Evolutionary conservation across 371 early-diverging fungal genomes (phyloP).

Genomic region (Mortierella sp.): DNA sequence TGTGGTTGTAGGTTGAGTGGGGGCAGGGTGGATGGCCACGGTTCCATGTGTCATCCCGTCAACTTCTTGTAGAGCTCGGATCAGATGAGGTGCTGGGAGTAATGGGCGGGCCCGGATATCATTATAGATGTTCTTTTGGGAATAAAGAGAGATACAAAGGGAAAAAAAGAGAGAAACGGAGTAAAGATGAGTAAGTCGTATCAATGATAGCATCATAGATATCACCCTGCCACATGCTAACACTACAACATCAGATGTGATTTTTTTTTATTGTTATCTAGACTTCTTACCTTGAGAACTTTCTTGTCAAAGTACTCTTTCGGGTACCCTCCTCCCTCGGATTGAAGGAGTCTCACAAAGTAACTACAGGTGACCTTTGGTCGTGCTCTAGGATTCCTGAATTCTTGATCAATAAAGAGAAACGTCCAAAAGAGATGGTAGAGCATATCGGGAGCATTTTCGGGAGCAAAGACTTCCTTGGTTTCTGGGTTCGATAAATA

Average conservation of each 20-base stretch:
- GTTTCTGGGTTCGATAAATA: conserved; percentile 51
- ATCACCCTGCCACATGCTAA: no score
- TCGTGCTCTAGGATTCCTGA: conserved; percentile 34
- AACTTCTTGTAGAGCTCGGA: conserved; percentile 21
- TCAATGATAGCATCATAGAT: no score
- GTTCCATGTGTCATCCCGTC: background rate
- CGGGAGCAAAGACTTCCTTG: conserved; percentile 39
- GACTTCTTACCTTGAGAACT: conserved; percentile 31
- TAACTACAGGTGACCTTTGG: conserved; percentile 45
- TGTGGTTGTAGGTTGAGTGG: background rate
- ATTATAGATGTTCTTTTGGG: conserved; percentile 43
- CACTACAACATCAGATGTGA: no score
- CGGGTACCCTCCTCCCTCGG: conserved; percentile 43
- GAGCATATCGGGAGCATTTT: conserved; percentile 35
- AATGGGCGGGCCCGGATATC: conserved; percentile 39
- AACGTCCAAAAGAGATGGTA: conserved; percentile 44
- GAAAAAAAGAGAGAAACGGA: no score
- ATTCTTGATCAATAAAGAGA: conserved; percentile 50
- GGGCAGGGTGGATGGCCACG: background rate
- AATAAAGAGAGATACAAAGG: conserved; percentile 9
- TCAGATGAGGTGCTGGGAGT: conserved; percentile 45
- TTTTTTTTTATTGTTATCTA: no score
- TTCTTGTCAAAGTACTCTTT: conserved; percentile 40
- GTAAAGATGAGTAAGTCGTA: no score
- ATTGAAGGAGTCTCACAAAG: conserved; percentile 36